These are phyloP conservation scores for Acer saccharum DNA, from an alignment of 345 rosid genomes.

Conservation along the genomic window DNA sequence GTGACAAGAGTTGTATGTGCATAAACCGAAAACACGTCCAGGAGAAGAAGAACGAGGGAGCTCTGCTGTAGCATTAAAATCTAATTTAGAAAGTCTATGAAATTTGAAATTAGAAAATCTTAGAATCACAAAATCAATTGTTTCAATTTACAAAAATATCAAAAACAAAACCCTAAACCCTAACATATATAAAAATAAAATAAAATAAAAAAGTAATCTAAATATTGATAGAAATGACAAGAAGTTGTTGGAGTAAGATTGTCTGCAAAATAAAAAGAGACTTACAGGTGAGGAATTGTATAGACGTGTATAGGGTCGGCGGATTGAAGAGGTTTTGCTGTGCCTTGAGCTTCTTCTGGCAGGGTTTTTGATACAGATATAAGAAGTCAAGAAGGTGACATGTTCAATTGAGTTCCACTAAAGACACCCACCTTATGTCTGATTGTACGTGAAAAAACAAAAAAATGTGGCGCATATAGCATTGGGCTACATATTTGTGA, in stretches of 20 bases:
- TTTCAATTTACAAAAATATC: background rate
- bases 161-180: too few relatives aligned
- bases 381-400: background rate
- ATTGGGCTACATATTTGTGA: too few relatives aligned
- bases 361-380: background rate
- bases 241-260: background rate
- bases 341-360: background rate
- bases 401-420: background rate
- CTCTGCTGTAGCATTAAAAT: too few relatives aligned
- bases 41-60: too few relatives aligned
- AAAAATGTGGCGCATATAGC: too few relatives aligned
- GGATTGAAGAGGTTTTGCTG: background rate
- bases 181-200: too few relatives aligned
- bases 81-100: too few relatives aligned
- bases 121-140: background rate
- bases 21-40: too few relatives aligned
- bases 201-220: background rate
- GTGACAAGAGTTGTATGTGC: background rate
- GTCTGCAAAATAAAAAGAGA: background rate
- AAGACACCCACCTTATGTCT: background rate
- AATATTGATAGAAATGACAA: background rate
- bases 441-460: too few relatives aligned
- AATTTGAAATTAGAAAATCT: background rate
- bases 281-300: background rate
- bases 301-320: background rate